Conservation (phyloP, 352 stramenopile species). For the Pythium apleroticum region DNA sequence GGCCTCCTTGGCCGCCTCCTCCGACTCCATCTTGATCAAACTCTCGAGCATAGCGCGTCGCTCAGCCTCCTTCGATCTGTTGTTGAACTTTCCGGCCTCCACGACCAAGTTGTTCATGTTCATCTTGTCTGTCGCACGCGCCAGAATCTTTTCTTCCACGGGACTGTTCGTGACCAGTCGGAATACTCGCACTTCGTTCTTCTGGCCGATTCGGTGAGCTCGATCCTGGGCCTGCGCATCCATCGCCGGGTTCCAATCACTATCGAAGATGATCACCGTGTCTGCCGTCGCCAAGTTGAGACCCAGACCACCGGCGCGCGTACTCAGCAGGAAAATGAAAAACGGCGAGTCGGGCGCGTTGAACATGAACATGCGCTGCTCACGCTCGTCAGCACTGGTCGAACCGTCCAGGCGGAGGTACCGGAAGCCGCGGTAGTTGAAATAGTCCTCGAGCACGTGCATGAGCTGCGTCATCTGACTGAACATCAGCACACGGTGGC, state of each 20-base stretch:
- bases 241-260: slow-evolving; percentile 99
- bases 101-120: slow-evolving; percentile 92
- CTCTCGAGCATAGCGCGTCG: slow-evolving; percentile 83
- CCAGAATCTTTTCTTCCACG: slow-evolving; percentile 89
- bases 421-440: slow-evolving; percentile 88
- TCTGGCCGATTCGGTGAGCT: slow-evolving; percentile 91
- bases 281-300: slow-evolving; percentile 98
- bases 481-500: slow-evolving; percentile 91
- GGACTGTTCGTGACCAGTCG: slow-evolving; percentile 84
- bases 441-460: slow-evolving; percentile 90
- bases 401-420: slow-evolving; percentile 97
- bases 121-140: slow-evolving; percentile 88
- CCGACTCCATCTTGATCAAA: slow-evolving; percentile 88
- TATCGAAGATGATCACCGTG: slow-evolving; percentile 99
- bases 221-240: slow-evolving; percentile 92
- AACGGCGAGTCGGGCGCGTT: slow-evolving; percentile 89
- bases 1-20: slow-evolving; percentile 69
- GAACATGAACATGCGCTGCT: slow-evolving; percentile 98
- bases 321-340: slow-evolving; percentile 98
- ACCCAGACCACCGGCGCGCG: slow-evolving; percentile 95
- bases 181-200: slow-evolving; percentile 89
- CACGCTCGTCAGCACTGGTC: slow-evolving; percentile 95
- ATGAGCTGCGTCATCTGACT: slow-evolving; percentile 91
- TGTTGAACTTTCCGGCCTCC: slow-evolving; percentile 89
- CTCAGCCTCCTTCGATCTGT: slow-evolving; percentile 83